Evolutionary conservation across 2,329 filamentous ascomycete genomes (phyloP), one percentile per base, ranked within the genome.

Genomic region (Aureobasidium sp.): DNA sequence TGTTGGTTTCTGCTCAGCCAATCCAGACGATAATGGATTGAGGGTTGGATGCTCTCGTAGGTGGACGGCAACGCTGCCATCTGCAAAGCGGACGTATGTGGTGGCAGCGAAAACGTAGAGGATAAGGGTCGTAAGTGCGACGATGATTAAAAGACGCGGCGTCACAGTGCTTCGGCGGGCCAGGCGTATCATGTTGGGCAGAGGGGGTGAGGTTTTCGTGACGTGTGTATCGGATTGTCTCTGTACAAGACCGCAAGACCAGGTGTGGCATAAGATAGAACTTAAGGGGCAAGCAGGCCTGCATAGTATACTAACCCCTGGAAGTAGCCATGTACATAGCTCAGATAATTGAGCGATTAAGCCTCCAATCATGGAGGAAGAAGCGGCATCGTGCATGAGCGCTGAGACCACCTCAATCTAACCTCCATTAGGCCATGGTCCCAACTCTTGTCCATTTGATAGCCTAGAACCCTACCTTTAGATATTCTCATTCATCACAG

Each of bases 141-240:
- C 23, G 11, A 27, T 27, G n/a, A 48, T 48, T n/a, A 48, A n/a
- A 27, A 27, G 43, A 23, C 43, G 43, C 43, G 43, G 43, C 43
- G n/a, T 48, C 11, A 15, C 45, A 48, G 23, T 27, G 45, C 45
- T 48, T 48, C 45, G 45, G 23, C n/a, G 23, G 45, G 45, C 27
- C 23, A 48, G 45, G 45, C 23, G 23, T 25, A 48, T 48, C 23
- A 48, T 48, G 23, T 48, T 48, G 20, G 23, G 45, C 23, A 48
- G 18, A 7, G 16, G 76, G 68, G 18, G 70, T 67, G 13, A 15
- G 45, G 23, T 15, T n/a, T 4, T n/a, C 16, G 18, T 43, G 42
- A 4, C 11, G 42, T 43, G 42, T 2, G 18, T 7, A 43, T 43
- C 42, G 45, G 23, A 7, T 48, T 16, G 16, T 48, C 16, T 15